Base-by-base conservation (phyloP, 2,329 filamentous ascomycete species). In the Penicillium sp. region DNA sequence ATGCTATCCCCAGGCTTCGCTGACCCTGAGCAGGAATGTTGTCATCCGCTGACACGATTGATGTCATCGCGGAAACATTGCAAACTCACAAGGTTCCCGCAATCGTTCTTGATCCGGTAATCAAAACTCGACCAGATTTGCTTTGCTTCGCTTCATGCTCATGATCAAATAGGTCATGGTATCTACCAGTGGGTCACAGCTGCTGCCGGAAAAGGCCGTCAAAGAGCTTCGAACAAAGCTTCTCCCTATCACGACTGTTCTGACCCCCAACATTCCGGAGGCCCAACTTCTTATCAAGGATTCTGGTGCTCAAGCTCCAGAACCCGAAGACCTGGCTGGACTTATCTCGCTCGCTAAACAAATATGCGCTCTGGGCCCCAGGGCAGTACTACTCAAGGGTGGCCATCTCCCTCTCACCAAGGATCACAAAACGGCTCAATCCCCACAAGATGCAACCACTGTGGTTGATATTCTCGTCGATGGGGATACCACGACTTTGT, bases 351-450 rank as follows among this genome's bases (percentile, higher is more conserved):
- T 96, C 27, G 91, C 89, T 1, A 84, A 81, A 55, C 75, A 76
- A 10, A 78, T 96, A 7, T 83, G 85, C 32, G 68, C 72, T 1
- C 76, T 96, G 0, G 92, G 92, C 0, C 87, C 91, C 0, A 82
- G 83, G 58, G 91, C 88, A 76, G 88, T 97, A 24, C 80, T 97
- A 8, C 78, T 97, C 52, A 97, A 97, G 73, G 93, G 93, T 34
- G 93, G 93, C 0, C 94, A 97, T 73, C 72, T 88, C n/a, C 91
- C 93, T 1, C 82, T 97, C 57, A 85, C 80, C 4, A 79, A 77
- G 43, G 82, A 87, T 41, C 78, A 84, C 18, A 78, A 77, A 5
- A 80, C 82, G 0, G 87, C 90, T 0, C 77, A 73, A 37, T 75
- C 69, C 0, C 78, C 84, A 1, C 78, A 79, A 7, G 85, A 92